These are phyloP conservation scores for Ceratocystis ficicola DNA, from an alignment of 2,329 filamentous ascomycete genomes.

Conservation along the genomic window DNA sequence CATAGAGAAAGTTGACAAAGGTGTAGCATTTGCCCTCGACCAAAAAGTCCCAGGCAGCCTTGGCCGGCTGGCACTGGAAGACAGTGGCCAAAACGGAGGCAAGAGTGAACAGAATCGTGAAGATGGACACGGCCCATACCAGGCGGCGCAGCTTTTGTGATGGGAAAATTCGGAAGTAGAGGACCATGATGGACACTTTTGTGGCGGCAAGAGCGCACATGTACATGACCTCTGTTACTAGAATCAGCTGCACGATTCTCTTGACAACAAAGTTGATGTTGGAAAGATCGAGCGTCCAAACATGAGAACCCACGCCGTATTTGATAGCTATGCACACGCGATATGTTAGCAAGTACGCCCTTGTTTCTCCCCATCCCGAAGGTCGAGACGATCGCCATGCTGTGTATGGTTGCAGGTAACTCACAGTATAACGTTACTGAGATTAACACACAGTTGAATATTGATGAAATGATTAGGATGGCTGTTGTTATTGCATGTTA, in stretches of 20 bases:
- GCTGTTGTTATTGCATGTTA: background rate
- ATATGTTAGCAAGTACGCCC: conserved; percentile 11
- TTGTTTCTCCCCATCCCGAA: background rate
- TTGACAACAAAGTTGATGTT: conserved; percentile 14
- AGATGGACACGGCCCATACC: conserved; percentile 26
- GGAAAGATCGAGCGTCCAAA: conserved; percentile 14
- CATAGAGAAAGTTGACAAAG: conserved; percentile 27
- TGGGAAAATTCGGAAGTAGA: conserved; percentile 29
- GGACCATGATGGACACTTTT: conserved; percentile 29
- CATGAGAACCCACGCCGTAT: conserved; percentile 18
- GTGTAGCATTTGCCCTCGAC: conserved; percentile 25
- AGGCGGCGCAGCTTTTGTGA: conserved; percentile 26
- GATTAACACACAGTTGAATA: conserved; percentile 12
- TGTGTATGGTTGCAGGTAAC: background rate
- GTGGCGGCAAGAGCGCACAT: conserved; percentile 28
- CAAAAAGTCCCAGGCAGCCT: conserved; percentile 27
- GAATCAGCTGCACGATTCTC: conserved; percentile 25
- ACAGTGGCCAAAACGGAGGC: conserved; percentile 27
- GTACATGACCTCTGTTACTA: conserved; percentile 27
- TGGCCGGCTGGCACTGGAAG: conserved; percentile 26
- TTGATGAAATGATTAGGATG: conserved; percentile 15
- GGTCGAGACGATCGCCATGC: too few species aligned
- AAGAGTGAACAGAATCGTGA: conserved; percentile 24
- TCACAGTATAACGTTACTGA: conserved; percentile 12
- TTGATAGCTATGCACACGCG: conserved; percentile 12